phyloP scores from a whole-genome alignment of 495 filamentous ascomycete genomes.

The Aspergillus baeticus region DNA sequence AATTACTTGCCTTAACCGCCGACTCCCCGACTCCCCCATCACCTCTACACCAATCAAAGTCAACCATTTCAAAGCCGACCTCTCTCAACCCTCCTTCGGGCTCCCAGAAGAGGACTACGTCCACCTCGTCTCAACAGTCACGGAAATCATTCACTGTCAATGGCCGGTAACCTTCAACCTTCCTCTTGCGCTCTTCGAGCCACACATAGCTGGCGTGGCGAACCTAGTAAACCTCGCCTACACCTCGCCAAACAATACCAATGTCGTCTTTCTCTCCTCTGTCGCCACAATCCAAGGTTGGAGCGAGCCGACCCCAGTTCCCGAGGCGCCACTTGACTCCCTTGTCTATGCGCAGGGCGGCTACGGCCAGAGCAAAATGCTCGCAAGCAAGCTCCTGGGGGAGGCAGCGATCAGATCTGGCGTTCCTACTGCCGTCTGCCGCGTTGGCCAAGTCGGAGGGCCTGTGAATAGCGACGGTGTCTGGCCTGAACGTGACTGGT shows the following conservation, averaged over 20 bases:
- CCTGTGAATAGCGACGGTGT: constrained; percentile 34
- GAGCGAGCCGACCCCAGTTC: constrained; percentile 30
- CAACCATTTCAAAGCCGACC: constrained; percentile 37
- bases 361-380: constrained; percentile 53
- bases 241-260: constrained; percentile 34
- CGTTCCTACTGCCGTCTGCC: constrained; percentile 43
- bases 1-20: constrained; percentile 53
- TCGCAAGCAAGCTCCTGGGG: constrained; percentile 49
- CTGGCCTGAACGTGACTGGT: constrained; percentile 58
- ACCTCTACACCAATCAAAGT: not conserved
- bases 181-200: constrained; percentile 49
- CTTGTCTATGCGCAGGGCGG: constrained; percentile 37
- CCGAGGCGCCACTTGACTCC: constrained; percentile 44
- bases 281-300: constrained; percentile 43
- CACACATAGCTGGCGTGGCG: constrained; percentile 49
- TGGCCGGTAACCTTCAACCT: constrained; percentile 62
- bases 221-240: constrained; percentile 48
- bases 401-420: constrained; percentile 29
- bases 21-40: not conserved
- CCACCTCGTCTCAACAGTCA: constrained; percentile 36
- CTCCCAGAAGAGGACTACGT: constrained; percentile 34
- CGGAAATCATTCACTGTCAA: constrained; percentile 56
- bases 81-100: constrained; percentile 44
- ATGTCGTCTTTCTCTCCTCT: constrained; percentile 53
- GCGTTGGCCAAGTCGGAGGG: constrained; percentile 56